Percentiles rank a stretch among this genome's conserved stretches.
Evolutionary conservation across 768 basidiomycete genomes (phyloP).

Genomic region (Tephrocybe sp.): DNA sequence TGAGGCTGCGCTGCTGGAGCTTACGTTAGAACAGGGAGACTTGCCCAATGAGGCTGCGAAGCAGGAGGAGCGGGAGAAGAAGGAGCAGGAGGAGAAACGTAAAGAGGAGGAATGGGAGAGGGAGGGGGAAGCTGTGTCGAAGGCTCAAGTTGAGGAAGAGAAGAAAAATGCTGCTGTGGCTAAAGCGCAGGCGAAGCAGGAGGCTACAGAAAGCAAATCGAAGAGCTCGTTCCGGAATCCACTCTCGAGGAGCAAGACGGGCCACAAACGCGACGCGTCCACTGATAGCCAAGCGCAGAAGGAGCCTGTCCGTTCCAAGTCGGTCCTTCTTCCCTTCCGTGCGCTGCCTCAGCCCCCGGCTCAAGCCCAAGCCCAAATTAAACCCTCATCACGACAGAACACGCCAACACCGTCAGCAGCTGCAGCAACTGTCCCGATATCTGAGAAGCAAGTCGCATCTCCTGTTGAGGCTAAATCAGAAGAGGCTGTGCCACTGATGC

Average conservation of each 20-base stretch:
- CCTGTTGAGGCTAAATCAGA: conserved; percentile 10
- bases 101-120: conserved; percentile 13
- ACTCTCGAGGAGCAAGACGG: conserved; percentile 13
- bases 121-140: conserved; percentile 11
- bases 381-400: neutral
- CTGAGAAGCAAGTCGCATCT: conserved; percentile 9
- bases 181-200: conserved; percentile 23
- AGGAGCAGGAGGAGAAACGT: conserved; percentile 15
- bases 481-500: conserved; percentile 24
- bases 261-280: conserved; percentile 9
- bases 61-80: conserved; percentile 2
- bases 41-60: conserved; percentile 35
- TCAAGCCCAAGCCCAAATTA: no score
- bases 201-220: conserved; percentile 19
- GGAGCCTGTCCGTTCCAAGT: conserved; percentile 9
- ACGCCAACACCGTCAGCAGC: neutral
- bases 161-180: conserved; percentile 20
- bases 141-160: conserved; percentile 24
- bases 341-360: neutral
- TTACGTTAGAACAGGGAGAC: conserved; percentile 49
- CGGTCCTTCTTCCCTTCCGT: conserved; percentile 11
- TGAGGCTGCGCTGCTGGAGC: conserved; percentile 59
- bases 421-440: conserved; percentile 5
- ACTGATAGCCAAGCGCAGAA: conserved; percentile 4
- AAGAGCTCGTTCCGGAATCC: conserved; percentile 16